phyloP scores from a whole-genome alignment of 495 filamentous ascomycete species.

The Neurospora sublineolata region DNA sequence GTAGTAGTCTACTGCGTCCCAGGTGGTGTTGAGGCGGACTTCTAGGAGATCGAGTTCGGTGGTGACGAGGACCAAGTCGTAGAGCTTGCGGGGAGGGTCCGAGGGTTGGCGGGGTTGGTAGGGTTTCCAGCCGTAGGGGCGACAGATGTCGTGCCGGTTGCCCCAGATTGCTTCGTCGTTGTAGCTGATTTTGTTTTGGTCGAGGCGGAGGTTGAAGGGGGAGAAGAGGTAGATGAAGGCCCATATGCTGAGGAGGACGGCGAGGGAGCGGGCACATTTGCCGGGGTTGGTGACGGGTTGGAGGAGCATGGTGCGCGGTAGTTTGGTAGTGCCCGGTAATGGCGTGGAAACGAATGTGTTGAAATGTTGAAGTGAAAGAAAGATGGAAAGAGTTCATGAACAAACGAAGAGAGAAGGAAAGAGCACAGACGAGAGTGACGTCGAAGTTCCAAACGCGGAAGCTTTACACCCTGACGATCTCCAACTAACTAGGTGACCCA shows the following conservation, averaged over 20 bases:
- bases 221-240: background rate
- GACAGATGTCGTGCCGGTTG: slow-evolving; percentile 20
- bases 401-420: background rate
- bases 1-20: slow-evolving; percentile 43
- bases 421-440: background rate
- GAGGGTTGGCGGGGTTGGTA: slow-evolving; percentile 9
- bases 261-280: background rate
- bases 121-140: slow-evolving; percentile 28
- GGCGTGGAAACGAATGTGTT: background rate
- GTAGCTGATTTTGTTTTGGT: background rate
- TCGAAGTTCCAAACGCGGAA: background rate
- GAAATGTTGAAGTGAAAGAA: background rate
- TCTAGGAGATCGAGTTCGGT: slow-evolving; percentile 48
- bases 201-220: background rate
- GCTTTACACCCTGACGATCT: background rate
- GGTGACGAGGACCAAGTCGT: slow-evolving; percentile 44
- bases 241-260: background rate
- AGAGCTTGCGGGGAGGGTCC: slow-evolving; percentile 32
- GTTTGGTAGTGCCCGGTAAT: background rate
- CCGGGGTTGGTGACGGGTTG: background rate
- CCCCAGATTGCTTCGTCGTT: background rate
- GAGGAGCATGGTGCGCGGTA: background rate
- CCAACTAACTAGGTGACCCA: background rate
- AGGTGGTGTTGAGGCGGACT: slow-evolving; percentile 42
- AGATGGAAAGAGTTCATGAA: background rate